Evolutionary conservation across 768 basidiomycete species (phyloP).

Genomic region (Hydnomerulius pinastri): DNA sequence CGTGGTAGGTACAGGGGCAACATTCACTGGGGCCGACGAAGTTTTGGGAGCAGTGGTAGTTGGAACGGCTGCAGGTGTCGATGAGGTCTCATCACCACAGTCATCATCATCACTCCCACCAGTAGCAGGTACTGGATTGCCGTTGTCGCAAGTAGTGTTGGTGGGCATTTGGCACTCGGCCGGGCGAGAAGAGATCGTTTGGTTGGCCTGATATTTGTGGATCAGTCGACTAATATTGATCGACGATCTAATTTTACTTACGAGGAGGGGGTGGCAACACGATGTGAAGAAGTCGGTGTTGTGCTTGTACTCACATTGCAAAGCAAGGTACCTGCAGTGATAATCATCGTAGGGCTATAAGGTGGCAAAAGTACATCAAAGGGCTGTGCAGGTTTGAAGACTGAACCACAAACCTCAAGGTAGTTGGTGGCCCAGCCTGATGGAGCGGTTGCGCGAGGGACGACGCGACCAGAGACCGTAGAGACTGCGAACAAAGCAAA

Average conservation of each 20-base stretch:
- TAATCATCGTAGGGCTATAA: slow-evolving; percentile 53
- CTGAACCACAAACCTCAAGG: slow-evolving; percentile 42
- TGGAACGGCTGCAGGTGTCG: slow-evolving; percentile 13
- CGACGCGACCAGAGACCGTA: slow-evolving; percentile 35
- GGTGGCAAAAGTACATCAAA: background rate
- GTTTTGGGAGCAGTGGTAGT: slow-evolving; percentile 15
- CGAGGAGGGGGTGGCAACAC: slow-evolving; percentile 75
- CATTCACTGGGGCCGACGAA: slow-evolving; percentile 3
- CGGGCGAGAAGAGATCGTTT: slow-evolving; percentile 51
- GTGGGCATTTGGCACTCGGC: slow-evolving; percentile 53
- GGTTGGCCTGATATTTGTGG: slow-evolving; percentile 40
- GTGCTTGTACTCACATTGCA: slow-evolving; percentile 52
- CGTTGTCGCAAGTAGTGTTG: slow-evolving; percentile 22
- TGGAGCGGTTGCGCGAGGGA: slow-evolving; percentile 39
- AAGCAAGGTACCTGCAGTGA: slow-evolving; percentile 61
- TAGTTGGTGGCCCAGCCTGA: slow-evolving; percentile 43
- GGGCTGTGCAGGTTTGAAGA: slow-evolving; percentile 2
- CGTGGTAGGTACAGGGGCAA: slow-evolving; percentile 10
- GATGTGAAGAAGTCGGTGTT: slow-evolving; percentile 57
- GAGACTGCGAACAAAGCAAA: slow-evolving; percentile 46
- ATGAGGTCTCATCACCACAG: slow-evolving; percentile 30
- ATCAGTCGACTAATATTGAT: background rate
- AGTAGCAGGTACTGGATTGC: slow-evolving; percentile 16
- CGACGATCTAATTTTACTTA: slow-evolving; percentile 27
- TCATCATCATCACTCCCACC: slow-evolving; percentile 34